Evolutionary conservation across 2,329 filamentous ascomycete species (phyloP), one percentile per base, ranked within the genome.

Genomic region (Phialemoniopsis sp.): DNA sequence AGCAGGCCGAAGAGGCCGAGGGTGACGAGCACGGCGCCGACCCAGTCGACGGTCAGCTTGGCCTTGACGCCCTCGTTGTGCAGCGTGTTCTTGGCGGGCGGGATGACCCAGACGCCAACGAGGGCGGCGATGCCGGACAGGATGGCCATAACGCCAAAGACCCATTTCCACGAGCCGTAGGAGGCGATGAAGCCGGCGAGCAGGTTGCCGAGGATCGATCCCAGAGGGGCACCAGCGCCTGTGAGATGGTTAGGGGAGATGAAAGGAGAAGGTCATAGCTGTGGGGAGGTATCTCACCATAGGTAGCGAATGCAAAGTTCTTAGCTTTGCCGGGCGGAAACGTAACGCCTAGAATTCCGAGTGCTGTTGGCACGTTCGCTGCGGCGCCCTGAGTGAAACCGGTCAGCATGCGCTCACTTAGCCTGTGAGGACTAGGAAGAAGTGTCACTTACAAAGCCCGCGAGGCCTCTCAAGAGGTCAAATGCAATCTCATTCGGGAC

Each of bases 291-390:
- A 4, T 32, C 62, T 40, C 53, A 73, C 71, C 72, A 42, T 83
- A 85, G 16, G 73, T 69, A 29, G 76, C 77, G 48, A 87, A 86
- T 2, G 82, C 81, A 53, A 85, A 84, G 49, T 84, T 86, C 59
- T 85, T 86, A 4, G 80, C 76, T 46, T 77, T 80, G 0, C 82
- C 80, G 0, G 81, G 80, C 2, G 76, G 74, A 39, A 87, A 87
- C 0, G 79, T 85, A 2, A 76, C 75, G 1, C 81, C 82, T 3
- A 87, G 57, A 30, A 87, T 86, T 1, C 83, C 83, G 51, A 87
- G 78, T 0, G 82, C 83, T 0, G 82, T 85, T 0, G 83, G 82
- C 1, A 86, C 79, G 51, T 84, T 86, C 13, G 81, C 80, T 2
- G 83, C 82, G 18, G 79, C 78, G 3, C 81, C 82, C 61, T 76